Evolutionary conservation across 345 rosid species (phyloP).

Genomic region (Rhodamnia argentea): DNA sequence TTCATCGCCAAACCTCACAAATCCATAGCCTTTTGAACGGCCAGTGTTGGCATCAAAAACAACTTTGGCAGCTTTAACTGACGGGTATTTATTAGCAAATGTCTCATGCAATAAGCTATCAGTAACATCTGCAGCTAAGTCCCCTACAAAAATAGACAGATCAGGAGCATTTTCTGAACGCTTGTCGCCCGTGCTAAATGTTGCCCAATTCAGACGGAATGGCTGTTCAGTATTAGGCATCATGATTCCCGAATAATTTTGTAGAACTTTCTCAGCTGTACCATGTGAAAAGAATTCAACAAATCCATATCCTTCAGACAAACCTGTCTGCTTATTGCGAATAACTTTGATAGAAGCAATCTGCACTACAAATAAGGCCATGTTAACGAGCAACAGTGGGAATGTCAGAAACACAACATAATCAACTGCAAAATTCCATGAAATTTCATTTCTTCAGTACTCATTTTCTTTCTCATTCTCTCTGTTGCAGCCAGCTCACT

Average conservation of each 20-base stretch:
- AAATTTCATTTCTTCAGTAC: background rate
- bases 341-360: slow-evolving; percentile 82
- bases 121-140: slow-evolving; percentile 87
- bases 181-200: slow-evolving; percentile 85
- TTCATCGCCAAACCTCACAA: slow-evolving; percentile 96
- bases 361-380: slow-evolving; percentile 18
- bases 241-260: slow-evolving; percentile 43
- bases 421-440: background rate
- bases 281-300: slow-evolving; percentile 78
- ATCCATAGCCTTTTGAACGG: slow-evolving; percentile 95
- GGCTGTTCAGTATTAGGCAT: slow-evolving; percentile 85
- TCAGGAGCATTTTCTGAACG: slow-evolving; percentile 80
- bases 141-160: slow-evolving; percentile 94
- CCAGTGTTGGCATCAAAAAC: slow-evolving; percentile 90
- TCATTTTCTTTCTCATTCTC: background rate
- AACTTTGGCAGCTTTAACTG: slow-evolving; percentile 88
- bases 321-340: slow-evolving; percentile 83
- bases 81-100: slow-evolving; percentile 62
- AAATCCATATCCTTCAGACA: slow-evolving; percentile 92
- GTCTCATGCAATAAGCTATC: slow-evolving; percentile 67
- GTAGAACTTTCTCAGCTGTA: slow-evolving; percentile 82
- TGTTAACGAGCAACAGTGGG: background rate
- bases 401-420: background rate
- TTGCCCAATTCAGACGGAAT: slow-evolving; percentile 97
- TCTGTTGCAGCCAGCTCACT: background rate